These are phyloP conservation scores for Apiotrichum gracile DNA, from an alignment of 1,284 basidiomycete genomes.

Conservation along the genomic window DNA sequence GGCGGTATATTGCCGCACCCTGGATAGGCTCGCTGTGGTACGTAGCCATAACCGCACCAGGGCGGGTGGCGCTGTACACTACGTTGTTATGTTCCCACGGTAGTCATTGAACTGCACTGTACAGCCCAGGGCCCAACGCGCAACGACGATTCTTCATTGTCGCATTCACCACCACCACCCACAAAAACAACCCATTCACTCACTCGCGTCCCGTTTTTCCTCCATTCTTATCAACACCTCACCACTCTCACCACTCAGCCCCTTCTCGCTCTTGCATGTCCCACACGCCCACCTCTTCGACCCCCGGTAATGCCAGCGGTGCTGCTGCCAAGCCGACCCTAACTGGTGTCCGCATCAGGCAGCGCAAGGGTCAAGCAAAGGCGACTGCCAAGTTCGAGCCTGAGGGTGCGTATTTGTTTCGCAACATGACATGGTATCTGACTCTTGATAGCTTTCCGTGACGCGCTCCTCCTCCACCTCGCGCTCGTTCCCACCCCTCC, in stretches of 20 bases:
- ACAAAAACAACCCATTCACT: too few relatives aligned
- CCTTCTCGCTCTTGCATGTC: constrained; percentile 37
- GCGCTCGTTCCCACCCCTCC: constrained; percentile 76
- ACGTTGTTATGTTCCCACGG: too few relatives aligned
- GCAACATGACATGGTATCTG: background rate
- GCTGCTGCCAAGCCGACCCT: constrained; percentile 47
- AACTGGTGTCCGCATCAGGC: constrained; percentile 50
- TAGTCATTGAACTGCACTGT: too few relatives aligned
- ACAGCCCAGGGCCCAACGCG: too few relatives aligned
- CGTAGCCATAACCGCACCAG: too few relatives aligned
- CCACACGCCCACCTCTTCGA: constrained; percentile 41
- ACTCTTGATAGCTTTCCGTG: constrained; percentile 86
- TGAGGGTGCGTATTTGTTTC: constrained; percentile 42
- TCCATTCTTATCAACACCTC: too few relatives aligned
- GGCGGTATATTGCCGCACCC: too few relatives aligned
- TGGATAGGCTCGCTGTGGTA: too few relatives aligned
- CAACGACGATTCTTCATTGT: too few relatives aligned
- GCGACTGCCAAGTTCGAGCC: constrained; percentile 54
- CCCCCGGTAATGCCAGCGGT: constrained; percentile 42
- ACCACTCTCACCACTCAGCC: background rate
- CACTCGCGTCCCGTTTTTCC: too few relatives aligned
- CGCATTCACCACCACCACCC: too few relatives aligned
- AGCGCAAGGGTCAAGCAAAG: constrained; percentile 50
- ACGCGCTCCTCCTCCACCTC: constrained; percentile 88
- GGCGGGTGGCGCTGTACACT: too few relatives aligned